These are phyloP conservation scores for Thalassiosira pacifica DNA, from an alignment of 352 stramenopile genomes.

Conservation along the genomic window DNA sequence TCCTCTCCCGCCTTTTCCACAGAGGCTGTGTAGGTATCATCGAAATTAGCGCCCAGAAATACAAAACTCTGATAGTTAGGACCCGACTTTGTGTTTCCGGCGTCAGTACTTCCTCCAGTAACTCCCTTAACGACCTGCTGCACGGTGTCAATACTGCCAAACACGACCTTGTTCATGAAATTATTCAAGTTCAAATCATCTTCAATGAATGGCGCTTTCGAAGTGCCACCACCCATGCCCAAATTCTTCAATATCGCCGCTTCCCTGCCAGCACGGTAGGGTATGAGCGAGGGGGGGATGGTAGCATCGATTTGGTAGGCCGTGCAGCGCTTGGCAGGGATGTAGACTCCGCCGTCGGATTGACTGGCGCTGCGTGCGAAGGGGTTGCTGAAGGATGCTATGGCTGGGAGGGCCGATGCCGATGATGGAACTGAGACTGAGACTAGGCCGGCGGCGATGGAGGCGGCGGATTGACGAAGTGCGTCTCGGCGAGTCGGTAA, in stretches of 20 bases:
- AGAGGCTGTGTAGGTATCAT: constrained; percentile 54
- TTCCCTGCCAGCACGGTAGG: constrained; percentile 60
- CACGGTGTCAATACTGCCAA: constrained; percentile 69
- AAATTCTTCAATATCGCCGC: constrained; percentile 69
- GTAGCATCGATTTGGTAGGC: constrained; percentile 82
- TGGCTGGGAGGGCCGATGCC: constrained; percentile 9
- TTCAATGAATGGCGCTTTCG: constrained; percentile 70
- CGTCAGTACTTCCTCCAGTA: background rate
- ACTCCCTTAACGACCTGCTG: constrained; percentile 4
- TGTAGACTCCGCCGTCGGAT: constrained; percentile 50
- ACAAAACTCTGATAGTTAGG: constrained; percentile 49
- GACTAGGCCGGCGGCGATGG: background rate
- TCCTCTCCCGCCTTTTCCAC: constrained; percentile 48
- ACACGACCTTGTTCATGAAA: constrained; percentile 83
- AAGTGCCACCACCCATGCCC: constrained; percentile 70
- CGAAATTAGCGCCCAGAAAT: constrained; percentile 53
- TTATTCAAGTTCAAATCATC: constrained; percentile 85
- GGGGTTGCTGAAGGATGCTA: constrained; percentile 31
- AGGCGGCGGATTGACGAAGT: constrained; percentile 12
- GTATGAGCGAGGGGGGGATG: constrained; percentile 80
- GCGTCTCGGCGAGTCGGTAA: background rate
- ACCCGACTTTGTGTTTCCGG: constrained; percentile 28
- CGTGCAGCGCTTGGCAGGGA: constrained; percentile 63
- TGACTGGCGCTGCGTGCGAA: background rate
- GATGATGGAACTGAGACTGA: background rate